phyloP scores from a whole-genome alignment of 257 asterid genomes.

The Cynanchum wilfordii region DNA sequence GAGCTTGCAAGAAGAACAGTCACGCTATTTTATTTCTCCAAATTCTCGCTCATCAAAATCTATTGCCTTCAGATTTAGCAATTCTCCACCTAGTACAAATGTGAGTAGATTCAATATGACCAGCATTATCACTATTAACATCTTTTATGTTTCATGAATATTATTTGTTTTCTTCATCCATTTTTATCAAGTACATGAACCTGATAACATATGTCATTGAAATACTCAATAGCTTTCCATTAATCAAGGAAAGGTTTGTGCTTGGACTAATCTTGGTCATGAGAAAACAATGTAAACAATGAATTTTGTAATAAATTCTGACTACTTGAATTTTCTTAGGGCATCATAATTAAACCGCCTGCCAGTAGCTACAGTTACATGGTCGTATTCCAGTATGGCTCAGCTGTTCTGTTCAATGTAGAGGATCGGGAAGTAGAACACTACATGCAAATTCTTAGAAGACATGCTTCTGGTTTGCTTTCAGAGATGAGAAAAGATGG shows the following conservation, averaged over 20 bases:
- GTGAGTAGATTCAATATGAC: conserved; percentile 39
- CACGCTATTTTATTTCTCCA: conserved; percentile 55
- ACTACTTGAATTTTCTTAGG: conserved; percentile 33
- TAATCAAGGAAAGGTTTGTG: neutral
- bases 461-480: conserved; percentile 81
- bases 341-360: conserved; percentile 28
- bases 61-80: conserved; percentile 69
- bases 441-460: conserved; percentile 64
- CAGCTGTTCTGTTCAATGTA: conserved; percentile 82
- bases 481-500: conserved; percentile 90
- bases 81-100: conserved; percentile 32
- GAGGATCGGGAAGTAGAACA: conserved; percentile 77
- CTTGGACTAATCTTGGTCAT: no score
- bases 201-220: neutral
- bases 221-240: neutral
- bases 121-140: no score
- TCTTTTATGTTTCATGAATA: neutral
- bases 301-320: neutral
- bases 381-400: conserved; percentile 92
- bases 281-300: neutral
- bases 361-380: conserved; percentile 49
- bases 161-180: neutral
- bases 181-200: neutral
- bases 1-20: conserved; percentile 86
- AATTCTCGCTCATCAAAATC: conserved; percentile 79